phyloP scores from a whole-genome alignment of 495 filamentous ascomycete species.

The Daldinia vernicosa region DNA sequence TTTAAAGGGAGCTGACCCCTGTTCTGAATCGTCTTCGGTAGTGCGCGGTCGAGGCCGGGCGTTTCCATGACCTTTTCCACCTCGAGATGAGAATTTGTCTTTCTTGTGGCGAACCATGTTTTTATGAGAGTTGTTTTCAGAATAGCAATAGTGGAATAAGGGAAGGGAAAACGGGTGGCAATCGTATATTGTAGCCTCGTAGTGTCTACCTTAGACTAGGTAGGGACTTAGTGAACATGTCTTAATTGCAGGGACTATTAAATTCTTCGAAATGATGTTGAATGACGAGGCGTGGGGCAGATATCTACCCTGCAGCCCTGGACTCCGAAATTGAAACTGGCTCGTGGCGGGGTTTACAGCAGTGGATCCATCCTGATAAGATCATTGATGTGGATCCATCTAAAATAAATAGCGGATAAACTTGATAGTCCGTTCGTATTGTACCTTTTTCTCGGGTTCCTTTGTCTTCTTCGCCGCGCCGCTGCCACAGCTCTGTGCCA shows the following conservation, averaged over 20 bases:
- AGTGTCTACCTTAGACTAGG: no score
- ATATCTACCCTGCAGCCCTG: slow-evolving; percentile 23
- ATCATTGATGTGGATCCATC: neutral
- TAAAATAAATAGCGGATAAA: neutral
- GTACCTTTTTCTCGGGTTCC: neutral
- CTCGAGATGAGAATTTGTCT: slow-evolving; percentile 74
- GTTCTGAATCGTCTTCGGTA: slow-evolving; percentile 51
- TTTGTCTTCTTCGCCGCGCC: neutral
- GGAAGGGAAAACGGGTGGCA: neutral
- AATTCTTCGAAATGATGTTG: slow-evolving; percentile 15
- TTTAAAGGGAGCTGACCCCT: slow-evolving; percentile 48
- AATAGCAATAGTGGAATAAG: neutral
- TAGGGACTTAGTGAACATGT: neutral
- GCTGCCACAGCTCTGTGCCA: slow-evolving; percentile 11
- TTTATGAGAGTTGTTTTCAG: neutral
- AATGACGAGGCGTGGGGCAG: slow-evolving; percentile 32
- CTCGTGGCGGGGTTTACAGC: neutral
- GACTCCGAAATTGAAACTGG: slow-evolving; percentile 6
- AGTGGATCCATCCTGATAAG: neutral
- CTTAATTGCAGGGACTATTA: neutral
- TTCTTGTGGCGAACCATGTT: slow-evolving; percentile 94
- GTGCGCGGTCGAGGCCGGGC: slow-evolving; percentile 50
- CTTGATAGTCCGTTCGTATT: neutral
- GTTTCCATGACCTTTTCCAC: slow-evolving; percentile 68
- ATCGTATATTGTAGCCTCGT: neutral